Percentiles rank a stretch among this genome's conserved stretches.
Evolutionary conservation across 1,284 basidiomycete species (phyloP).

Genomic region (Calocybe gambosa): DNA sequence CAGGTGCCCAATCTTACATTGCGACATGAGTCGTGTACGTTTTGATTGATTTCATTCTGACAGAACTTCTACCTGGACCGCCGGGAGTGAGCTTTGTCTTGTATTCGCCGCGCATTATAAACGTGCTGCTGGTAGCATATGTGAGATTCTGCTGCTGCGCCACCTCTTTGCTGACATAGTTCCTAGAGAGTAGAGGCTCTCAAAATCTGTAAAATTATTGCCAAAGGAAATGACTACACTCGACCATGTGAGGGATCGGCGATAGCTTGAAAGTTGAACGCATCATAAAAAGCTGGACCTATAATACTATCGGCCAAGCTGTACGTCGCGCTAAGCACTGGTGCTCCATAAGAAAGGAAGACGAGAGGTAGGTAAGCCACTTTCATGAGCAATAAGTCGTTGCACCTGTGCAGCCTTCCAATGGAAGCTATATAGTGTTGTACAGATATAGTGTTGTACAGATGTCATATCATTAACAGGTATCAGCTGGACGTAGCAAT

Average conservation of each 20-base stretch:
- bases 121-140: slow-evolving; percentile 27
- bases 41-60: slow-evolving; percentile 40
- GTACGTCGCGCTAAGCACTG: slow-evolving; percentile 24
- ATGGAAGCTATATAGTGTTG: too few species aligned
- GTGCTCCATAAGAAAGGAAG: neutral
- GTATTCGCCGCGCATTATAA: slow-evolving; percentile 39
- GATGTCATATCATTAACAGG: too few species aligned
- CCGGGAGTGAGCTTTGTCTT: slow-evolving; percentile 35
- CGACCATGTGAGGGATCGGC: slow-evolving; percentile 42
- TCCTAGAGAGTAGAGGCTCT: neutral
- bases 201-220: neutral
- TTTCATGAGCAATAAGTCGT: too few species aligned
- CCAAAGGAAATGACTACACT: slow-evolving; percentile 26
- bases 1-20: slow-evolving; percentile 31
- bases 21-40: slow-evolving; percentile 39
- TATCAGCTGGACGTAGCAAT: too few species aligned
- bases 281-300: slow-evolving; percentile 35
- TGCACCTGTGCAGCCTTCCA: too few species aligned
- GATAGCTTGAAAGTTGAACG: slow-evolving; percentile 40
- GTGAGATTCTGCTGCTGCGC: slow-evolving; percentile 31
- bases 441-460: too few species aligned
- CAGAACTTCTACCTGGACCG: slow-evolving; percentile 44
- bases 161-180: slow-evolving; percentile 30
- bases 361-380: neutral
- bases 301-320: slow-evolving; percentile 30